Percentiles rank a stretch among this genome's conserved stretches.
Evolutionary conservation across 441 rosid species (phyloP).

Genomic region (Adansonia grandidieri): DNA sequence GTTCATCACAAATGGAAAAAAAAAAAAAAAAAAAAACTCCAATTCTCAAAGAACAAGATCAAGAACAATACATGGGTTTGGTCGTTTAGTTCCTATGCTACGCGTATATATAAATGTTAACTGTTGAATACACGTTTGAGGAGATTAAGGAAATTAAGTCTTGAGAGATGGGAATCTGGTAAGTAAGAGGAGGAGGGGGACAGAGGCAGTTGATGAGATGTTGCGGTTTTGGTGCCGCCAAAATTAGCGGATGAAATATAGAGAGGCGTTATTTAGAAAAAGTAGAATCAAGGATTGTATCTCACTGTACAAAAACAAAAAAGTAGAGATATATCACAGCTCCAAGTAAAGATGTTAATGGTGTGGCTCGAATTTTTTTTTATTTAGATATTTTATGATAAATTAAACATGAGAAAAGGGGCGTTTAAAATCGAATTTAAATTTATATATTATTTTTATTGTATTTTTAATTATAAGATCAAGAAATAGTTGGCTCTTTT

Average conservation of each 20-base stretch:
- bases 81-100: neutral
- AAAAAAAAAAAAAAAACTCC: neutral
- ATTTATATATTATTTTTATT: too few species aligned
- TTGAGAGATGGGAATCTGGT: neutral
- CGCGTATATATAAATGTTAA: conserved; percentile 31
- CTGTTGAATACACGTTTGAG: conserved; percentile 38
- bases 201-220: conserved; percentile 7
- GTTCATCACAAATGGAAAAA: conserved; percentile 12
- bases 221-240: conserved; percentile 89
- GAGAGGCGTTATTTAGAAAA: neutral
- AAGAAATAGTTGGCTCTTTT: too few species aligned
- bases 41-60: conserved; percentile 20
- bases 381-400: too few species aligned
- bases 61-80: conserved; percentile 36
- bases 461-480: too few species aligned
- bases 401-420: too few species aligned
- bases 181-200: conserved; percentile 29
- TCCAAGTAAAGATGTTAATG: too few species aligned
- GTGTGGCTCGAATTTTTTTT: too few species aligned
- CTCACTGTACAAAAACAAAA: neutral
- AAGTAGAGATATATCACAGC: neutral
- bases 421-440: too few species aligned
- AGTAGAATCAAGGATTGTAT: neutral
- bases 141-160: conserved; percentile 20
- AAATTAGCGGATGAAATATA: conserved; percentile 53